Evolutionary conservation across 345 rosid species (phyloP).

Genomic region (Linum trigynum): DNA sequence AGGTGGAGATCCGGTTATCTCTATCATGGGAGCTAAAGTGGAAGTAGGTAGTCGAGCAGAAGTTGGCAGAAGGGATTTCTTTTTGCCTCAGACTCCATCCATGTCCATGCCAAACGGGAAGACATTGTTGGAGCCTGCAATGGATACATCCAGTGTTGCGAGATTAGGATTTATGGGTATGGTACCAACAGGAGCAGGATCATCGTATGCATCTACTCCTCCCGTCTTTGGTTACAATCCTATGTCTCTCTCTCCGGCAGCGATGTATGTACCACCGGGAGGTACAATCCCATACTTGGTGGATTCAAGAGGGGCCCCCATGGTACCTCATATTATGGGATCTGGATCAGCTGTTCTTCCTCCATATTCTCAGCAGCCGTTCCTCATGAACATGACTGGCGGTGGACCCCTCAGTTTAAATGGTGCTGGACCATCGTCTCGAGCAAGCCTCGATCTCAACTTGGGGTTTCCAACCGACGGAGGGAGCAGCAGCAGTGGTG

Average conservation of each 20-base stretch:
- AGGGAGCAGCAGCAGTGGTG: constrained; percentile 29
- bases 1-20: constrained; percentile 47
- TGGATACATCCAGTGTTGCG: constrained; percentile 28
- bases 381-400: constrained; percentile 54
- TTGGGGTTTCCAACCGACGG: constrained; percentile 53
- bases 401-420: constrained; percentile 36
- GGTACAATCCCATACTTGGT: constrained; percentile 62
- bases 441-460: constrained; percentile 58
- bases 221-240: constrained; percentile 48
- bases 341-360: constrained; percentile 40
- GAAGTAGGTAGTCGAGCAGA: constrained; percentile 26
- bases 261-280: constrained; percentile 45
- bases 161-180: constrained; percentile 53
- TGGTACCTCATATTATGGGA: constrained; percentile 53
- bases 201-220: constrained; percentile 47
- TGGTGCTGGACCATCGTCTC: constrained; percentile 37
- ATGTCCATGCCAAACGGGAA: constrained; percentile 44
- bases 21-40: constrained; percentile 68
- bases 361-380: constrained; percentile 43
- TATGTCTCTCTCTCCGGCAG: constrained; percentile 37
- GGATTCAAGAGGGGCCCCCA: constrained; percentile 56
- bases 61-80: constrained; percentile 37
- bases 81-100: constrained; percentile 30
- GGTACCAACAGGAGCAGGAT: constrained; percentile 31
- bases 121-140: constrained; percentile 34